Conservation (phyloP, 305 asterid genomes). For the Plantago rigida region DNA sequence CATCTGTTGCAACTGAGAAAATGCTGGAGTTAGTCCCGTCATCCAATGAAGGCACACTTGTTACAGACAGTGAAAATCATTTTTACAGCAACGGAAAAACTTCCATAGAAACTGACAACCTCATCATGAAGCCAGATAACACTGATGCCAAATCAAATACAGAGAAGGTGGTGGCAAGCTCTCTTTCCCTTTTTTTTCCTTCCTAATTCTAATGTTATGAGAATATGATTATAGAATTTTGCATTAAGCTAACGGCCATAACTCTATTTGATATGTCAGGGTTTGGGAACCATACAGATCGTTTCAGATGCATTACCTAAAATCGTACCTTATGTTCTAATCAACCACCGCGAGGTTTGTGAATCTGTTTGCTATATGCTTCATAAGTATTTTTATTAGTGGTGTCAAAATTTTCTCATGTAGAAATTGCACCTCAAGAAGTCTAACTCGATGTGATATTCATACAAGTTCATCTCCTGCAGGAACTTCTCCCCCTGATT, state of each 20-base stretch:
- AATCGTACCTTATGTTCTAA: constrained; percentile 82
- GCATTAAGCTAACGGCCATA: constrained; percentile 25
- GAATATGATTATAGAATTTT: constrained; percentile 16
- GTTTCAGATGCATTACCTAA: constrained; percentile 90
- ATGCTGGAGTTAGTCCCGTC: constrained; percentile 32
- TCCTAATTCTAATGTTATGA: constrained; percentile 22
- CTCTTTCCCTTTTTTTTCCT: constrained; percentile 10
- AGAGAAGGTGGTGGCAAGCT: constrained; percentile 51
- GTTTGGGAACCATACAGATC: constrained; percentile 78
- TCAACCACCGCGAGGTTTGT: constrained; percentile 93
- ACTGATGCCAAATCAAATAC: constrained; percentile 39
- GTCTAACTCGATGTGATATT: constrained; percentile 23
- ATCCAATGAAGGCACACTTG: constrained; percentile 30
- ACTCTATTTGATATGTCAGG: constrained; percentile 43
- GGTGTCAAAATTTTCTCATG: constrained; percentile 18
- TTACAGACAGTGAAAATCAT: constrained; percentile 28
- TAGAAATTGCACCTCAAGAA: constrained; percentile 14
- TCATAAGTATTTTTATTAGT: constrained; percentile 14
- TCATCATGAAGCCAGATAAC: constrained; percentile 31
- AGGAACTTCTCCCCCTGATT: constrained; percentile 98
- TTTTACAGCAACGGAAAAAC: constrained; percentile 32
- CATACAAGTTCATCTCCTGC: constrained; percentile 24
- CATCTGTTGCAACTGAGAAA: constrained; percentile 32
- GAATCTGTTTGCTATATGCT: constrained; percentile 20
- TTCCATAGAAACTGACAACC: constrained; percentile 34